Conservation (phyloP, 2,329 filamentous ascomycete genomes). For the Penicillium sp. region DNA sequence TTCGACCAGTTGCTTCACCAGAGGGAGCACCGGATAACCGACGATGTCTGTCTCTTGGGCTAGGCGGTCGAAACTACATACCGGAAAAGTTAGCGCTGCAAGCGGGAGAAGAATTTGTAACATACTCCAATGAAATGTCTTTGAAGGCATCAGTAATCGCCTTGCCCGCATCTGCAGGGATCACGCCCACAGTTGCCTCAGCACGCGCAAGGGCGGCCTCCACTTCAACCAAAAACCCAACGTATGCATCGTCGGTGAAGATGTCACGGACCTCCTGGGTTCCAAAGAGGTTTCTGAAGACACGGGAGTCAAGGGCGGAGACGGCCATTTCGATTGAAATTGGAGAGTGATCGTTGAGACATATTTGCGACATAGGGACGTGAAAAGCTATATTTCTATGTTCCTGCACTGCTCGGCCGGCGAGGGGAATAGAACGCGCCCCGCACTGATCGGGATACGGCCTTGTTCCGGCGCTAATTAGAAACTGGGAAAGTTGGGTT, state of each 20-base stretch:
- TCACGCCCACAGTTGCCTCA: slow-evolving; percentile 54
- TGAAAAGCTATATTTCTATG: not conserved
- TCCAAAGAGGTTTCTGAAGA: slow-evolving; percentile 59
- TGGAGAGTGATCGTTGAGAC: not conserved
- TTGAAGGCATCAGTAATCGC: slow-evolving; percentile 43
- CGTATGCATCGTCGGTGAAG: slow-evolving; percentile 14
- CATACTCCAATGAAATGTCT: slow-evolving; percentile 41
- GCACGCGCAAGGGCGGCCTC: slow-evolving; percentile 58
- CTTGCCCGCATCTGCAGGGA: slow-evolving; percentile 45
- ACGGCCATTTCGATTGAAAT: slow-evolving; percentile 4
- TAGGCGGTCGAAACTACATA: slow-evolving; percentile 41
- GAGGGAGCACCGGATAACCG: slow-evolving; percentile 58
- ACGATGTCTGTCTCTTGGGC: slow-evolving; percentile 56
- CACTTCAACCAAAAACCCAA: slow-evolving; percentile 46
- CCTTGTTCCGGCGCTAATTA: not conserved
- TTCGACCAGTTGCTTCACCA: slow-evolving; percentile 55
- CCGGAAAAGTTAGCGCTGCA: not conserved
- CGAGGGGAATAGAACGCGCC: too few relatives aligned
- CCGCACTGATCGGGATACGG: not conserved
- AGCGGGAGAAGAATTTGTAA: not conserved
- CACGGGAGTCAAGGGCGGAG: slow-evolving; percentile 50
- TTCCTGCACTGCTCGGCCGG: not conserved
- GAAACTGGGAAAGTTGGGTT: not conserved
- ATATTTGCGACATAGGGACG: not conserved
- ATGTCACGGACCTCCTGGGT: slow-evolving; percentile 55